A percentile compares a stretch with the other conserved stretches of the same genome.
phyloP scores from a whole-genome alignment of 2,329 filamentous ascomycete species.

The Aspergillus sp. region DNA sequence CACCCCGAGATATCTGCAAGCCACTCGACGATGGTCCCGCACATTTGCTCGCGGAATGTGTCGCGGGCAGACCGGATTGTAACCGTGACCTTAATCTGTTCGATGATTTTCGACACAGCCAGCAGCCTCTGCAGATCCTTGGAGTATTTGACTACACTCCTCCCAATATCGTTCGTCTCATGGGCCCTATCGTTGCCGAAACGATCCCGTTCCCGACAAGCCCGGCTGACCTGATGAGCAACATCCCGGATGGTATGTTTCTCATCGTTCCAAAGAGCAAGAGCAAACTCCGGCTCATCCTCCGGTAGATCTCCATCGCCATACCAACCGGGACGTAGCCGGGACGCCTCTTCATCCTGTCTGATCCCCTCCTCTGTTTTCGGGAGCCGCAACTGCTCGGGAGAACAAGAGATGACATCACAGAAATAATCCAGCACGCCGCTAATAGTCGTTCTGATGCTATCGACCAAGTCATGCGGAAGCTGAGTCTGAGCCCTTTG shows the following conservation, averaged over 20 bases:
- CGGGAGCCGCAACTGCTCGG: constrained; percentile 83
- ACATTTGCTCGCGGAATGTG: constrained; percentile 98
- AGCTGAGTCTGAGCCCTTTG: constrained; percentile 65
- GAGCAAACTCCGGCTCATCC: constrained; percentile 72
- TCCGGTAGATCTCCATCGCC: constrained; percentile 62
- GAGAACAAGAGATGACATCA: constrained; percentile 96
- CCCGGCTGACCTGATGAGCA: constrained; percentile 82
- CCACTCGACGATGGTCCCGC: constrained; percentile 96
- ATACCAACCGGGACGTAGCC: constrained; percentile 76
- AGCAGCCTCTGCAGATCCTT: constrained; percentile 72
- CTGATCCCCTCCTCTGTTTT: constrained; percentile 82
- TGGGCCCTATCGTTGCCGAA: constrained; percentile 76
- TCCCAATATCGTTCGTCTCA: constrained; percentile 85
- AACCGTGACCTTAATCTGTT: constrained; percentile 93
- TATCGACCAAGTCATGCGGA: constrained; percentile 73
- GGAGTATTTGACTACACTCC: constrained; percentile 79
- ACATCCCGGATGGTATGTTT: constrained; percentile 96
- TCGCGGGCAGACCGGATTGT: constrained; percentile 92
- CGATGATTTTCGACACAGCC: constrained; percentile 78
- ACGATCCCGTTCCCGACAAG: constrained; percentile 71
- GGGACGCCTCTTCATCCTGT: constrained; percentile 77
- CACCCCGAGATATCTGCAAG: constrained; percentile 89
- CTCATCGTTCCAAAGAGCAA: constrained; percentile 97
- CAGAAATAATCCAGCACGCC: constrained; percentile 91
- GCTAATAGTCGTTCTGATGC: constrained; percentile 82